These are phyloP conservation scores for Colletotrichum horii DNA, from an alignment of 2,329 filamentous ascomycete genomes.

Conservation along the genomic window DNA sequence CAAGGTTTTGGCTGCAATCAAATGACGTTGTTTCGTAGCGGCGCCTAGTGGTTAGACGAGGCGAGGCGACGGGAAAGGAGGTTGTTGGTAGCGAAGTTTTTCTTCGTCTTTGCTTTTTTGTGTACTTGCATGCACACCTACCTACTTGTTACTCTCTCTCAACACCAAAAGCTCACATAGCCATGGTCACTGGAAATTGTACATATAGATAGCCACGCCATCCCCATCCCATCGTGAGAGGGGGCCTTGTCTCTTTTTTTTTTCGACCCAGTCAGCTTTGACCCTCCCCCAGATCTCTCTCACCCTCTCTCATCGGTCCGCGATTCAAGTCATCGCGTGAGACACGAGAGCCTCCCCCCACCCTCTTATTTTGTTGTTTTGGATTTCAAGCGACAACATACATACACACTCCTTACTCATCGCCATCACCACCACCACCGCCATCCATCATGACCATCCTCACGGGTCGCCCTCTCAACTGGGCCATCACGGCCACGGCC, in stretches of 20 bases:
- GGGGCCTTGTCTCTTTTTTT: not conserved
- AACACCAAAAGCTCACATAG: constrained; percentile 1
- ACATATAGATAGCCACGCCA: constrained; percentile 3
- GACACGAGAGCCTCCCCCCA: not conserved
- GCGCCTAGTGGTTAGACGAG: not conserved
- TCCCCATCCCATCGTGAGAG: constrained; percentile 1
- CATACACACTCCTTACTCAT: not conserved
- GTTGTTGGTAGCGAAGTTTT: not conserved
- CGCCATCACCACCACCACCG: not conserved
- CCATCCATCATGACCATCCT: constrained; percentile 25
- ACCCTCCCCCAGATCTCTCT: not conserved
- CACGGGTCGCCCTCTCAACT: constrained; percentile 39
- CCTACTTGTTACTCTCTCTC: not conserved
- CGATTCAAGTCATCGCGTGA: not conserved
- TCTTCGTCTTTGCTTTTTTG: not conserved
- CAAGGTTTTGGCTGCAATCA: constrained; percentile 1
- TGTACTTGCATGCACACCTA: not conserved
- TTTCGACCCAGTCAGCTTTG: not conserved
- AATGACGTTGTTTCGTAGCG: constrained; percentile 13
- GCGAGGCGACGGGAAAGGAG: not conserved
- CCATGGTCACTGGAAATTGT: not conserved
- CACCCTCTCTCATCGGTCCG: not conserved
- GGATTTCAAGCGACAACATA: not conserved
- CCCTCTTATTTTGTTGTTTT: not conserved
- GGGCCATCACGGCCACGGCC: constrained; percentile 40